These are phyloP conservation scores for Aristolochia fimbriata DNA, from an alignment of 164 flowering plant species.

Conservation along the genomic window DNA sequence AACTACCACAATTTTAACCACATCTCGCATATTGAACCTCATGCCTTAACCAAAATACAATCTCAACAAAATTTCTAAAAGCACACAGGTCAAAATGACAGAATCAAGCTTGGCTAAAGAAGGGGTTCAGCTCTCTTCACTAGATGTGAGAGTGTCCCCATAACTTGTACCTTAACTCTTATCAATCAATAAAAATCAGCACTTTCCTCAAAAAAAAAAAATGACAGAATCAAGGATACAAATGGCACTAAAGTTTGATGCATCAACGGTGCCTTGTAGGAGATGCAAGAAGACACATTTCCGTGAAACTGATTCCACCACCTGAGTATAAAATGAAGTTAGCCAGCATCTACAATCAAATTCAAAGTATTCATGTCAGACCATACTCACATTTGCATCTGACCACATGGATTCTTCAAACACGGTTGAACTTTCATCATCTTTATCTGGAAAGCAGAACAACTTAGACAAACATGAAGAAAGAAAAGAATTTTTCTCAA, in stretches of 20 bases:
- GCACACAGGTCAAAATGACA: too few relatives aligned
- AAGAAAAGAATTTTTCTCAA: neutral
- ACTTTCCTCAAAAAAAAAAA: too few relatives aligned
- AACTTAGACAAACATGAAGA: neutral
- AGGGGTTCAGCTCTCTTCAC: too few relatives aligned
- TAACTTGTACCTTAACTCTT: too few relatives aligned
- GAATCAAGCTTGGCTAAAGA: too few relatives aligned
- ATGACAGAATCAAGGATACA: constrained; percentile 34
- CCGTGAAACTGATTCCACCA: constrained; percentile 46
- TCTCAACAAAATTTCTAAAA: too few relatives aligned
- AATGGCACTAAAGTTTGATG: constrained; percentile 57
- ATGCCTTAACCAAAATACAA: too few relatives aligned
- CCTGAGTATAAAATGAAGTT: constrained; percentile 26
- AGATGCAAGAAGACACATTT: constrained; percentile 66
- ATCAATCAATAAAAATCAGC: too few relatives aligned
- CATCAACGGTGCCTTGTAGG: constrained; percentile 54
- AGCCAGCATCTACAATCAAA: neutral
- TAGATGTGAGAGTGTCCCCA: too few relatives aligned
- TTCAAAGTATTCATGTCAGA: neutral
- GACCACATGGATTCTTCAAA: constrained; percentile 46
- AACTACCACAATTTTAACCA: too few relatives aligned
- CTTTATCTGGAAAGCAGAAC: constrained; percentile 32
- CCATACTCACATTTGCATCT: constrained; percentile 33
- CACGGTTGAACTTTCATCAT: constrained; percentile 29
- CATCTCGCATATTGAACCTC: too few relatives aligned